Base-by-base conservation (phyloP, 164 flowering plant species). In the Magnolia officinalis region DNA sequence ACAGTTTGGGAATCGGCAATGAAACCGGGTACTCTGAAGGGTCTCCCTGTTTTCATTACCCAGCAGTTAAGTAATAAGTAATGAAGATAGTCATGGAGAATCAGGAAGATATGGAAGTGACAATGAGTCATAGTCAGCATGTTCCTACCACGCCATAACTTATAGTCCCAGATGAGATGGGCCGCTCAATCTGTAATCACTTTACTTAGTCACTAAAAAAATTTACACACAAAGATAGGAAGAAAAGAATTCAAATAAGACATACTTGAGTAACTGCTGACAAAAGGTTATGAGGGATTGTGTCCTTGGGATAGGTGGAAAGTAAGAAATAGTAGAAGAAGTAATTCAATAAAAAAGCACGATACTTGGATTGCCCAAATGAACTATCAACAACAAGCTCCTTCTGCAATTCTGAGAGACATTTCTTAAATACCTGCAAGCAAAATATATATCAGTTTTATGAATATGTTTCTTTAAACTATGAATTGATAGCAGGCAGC, bases 11-110 rank as follows among this genome's bases (percentile, higher is more conserved):
- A 23, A 58, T 65, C 10, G 66, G 52, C 66, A 58, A 49, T 23
- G 74, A 72, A 21, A 72, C 74, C 45, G 66, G 74, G 74, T 72
- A 72, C 65, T 72, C 74, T 6, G 74, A 72, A 72, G 74, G 65
- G 18, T 72, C 74, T 1, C 74, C 74, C 74, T 72, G 65, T 52
- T 72, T 72, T 52, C 63, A 50, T 52, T 19, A 49, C 45, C 20
- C 58, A 70, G 45, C 18, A 68, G 19, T 26, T 31, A 68, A 14
- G 71, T 49, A 7, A n/a, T 45, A 70, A 52, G 26, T 1, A 7
- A 45, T 37, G 16, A 29, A 10, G 31, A 37, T 23, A 8, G 26
- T 16, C 49, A 68, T 23, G 71, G 24, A 59, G 72, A 70, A 70
- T 70, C 23, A 70, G 14, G 18, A 50, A 70, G 13, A 49, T 20